phyloP scores from a whole-genome alignment of 257 asterid genomes.

The Echium plantagineum region DNA sequence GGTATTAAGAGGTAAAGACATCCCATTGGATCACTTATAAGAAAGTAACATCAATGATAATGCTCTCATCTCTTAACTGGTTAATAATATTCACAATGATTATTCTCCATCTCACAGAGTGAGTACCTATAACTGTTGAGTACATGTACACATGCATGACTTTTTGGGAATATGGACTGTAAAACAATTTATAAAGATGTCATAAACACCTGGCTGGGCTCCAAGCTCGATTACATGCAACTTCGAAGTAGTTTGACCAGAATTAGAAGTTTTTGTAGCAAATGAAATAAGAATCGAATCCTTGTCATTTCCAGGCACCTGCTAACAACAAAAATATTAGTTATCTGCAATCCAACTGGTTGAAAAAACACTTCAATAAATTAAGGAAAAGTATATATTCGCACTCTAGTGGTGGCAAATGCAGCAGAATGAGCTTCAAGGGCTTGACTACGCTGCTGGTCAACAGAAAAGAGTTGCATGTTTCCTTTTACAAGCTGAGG shows the following conservation, averaged over 20 bases:
- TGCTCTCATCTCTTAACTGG: not conserved
- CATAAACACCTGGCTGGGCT: constrained; percentile 78
- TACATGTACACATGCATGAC: not conserved
- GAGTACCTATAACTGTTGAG: not conserved
- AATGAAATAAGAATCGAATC: constrained; percentile 89
- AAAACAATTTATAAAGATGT: constrained; percentile 4
- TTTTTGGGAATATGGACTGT: not conserved
- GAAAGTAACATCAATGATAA: not conserved
- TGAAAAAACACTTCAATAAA: constrained; percentile 7
- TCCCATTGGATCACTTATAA: not conserved
- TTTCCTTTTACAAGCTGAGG: constrained; percentile 96
- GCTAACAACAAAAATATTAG: constrained; percentile 16
- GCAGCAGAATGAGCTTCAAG: constrained; percentile 99
- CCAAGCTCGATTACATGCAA: constrained; percentile 96
- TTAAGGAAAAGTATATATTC: constrained; percentile 10
- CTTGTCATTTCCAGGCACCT: constrained; percentile 88
- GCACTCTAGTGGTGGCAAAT: constrained; percentile 78
- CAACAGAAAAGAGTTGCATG: constrained; percentile 94
- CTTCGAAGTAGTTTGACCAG: constrained; percentile 81
- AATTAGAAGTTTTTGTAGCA: constrained; percentile 73
- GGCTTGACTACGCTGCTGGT: constrained; percentile 97
- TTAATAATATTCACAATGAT: not conserved
- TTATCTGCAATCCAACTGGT: constrained; percentile 1
- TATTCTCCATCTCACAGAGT: not conserved
- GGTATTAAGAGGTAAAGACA: not conserved